Evolutionary conservation across 768 basidiomycete genomes (phyloP).

Genomic region (Lentinula aciculospora): DNA sequence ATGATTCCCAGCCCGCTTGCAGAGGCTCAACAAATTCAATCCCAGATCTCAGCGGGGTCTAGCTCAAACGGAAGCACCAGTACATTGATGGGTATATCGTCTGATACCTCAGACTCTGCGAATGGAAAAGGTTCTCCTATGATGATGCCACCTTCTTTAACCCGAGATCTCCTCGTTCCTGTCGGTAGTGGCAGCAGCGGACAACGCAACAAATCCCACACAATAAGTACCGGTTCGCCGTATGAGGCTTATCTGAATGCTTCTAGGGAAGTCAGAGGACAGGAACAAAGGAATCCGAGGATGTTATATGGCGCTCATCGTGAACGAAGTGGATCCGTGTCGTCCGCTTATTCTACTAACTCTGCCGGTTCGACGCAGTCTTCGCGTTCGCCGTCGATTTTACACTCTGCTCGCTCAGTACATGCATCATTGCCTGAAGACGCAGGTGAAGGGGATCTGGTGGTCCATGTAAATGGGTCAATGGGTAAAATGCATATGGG

Average conservation of each 20-base stretch:
- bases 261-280: background rate
- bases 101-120: background rate
- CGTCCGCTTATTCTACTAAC: background rate
- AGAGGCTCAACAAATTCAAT: background rate
- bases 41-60: background rate
- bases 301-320: background rate
- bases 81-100: background rate
- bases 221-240: conserved; percentile 4
- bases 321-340: background rate
- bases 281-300: background rate
- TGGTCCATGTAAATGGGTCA: background rate
- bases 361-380: background rate
- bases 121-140: background rate
- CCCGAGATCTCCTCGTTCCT: background rate
- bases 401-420: background rate
- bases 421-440: background rate
- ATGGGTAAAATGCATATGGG: background rate
- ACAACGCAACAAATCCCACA: background rate
- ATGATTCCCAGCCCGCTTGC: background rate
- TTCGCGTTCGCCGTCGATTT: background rate
- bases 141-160: background rate
- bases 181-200: background rate
- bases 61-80: background rate
- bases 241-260: conserved; percentile 1
- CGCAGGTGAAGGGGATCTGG: background rate